Conservation (phyloP, 1,284 basidiomycete species). For the Cryptococcus sp. region DNA sequence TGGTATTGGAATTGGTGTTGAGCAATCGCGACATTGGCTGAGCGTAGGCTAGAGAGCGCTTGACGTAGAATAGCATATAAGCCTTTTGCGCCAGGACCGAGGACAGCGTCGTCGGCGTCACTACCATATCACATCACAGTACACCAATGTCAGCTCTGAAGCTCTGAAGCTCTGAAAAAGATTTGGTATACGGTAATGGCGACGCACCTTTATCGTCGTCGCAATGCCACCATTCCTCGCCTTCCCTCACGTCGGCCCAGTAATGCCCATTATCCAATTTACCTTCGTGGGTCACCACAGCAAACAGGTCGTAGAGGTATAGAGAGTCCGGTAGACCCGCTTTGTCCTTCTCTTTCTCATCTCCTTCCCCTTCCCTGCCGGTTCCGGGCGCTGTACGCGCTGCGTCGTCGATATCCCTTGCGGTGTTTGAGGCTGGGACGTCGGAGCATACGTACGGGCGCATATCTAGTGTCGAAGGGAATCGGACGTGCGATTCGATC, state of each 20-base stretch:
- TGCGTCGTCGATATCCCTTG: too few relatives aligned
- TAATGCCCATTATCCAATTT: slow-evolving; percentile 95
- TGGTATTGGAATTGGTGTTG: background rate
- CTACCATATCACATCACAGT: slow-evolving; percentile 39
- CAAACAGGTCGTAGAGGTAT: slow-evolving; percentile 90
- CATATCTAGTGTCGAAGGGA: slow-evolving; percentile 85
- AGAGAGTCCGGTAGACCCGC: slow-evolving; percentile 61
- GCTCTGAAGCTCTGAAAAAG: too few relatives aligned
- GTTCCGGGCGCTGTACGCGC: background rate
- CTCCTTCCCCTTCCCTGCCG: slow-evolving; percentile 1
- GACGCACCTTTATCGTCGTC: slow-evolving; percentile 84
- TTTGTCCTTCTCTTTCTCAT: background rate
- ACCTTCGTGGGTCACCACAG: slow-evolving; percentile 93
- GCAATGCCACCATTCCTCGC: slow-evolving; percentile 82
- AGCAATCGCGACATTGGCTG: slow-evolving; percentile 24
- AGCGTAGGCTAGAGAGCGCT: slow-evolving; percentile 74
- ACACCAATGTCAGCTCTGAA: background rate
- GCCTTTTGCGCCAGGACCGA: slow-evolving; percentile 70
- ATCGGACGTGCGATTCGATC: slow-evolving; percentile 79
- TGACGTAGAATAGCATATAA: slow-evolving; percentile 93
- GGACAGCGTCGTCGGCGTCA: slow-evolving; percentile 68
- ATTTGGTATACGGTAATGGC: background rate
- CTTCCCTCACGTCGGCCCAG: slow-evolving; percentile 45
- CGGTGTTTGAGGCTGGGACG: background rate
- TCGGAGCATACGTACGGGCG: slow-evolving; percentile 68